A percentile compares a stretch with the other conserved stretches of the same genome.
These are phyloP conservation scores for Phytophthora litchii DNA, from an alignment of 352 stramenopile genomes.

Conservation along the genomic window DNA sequence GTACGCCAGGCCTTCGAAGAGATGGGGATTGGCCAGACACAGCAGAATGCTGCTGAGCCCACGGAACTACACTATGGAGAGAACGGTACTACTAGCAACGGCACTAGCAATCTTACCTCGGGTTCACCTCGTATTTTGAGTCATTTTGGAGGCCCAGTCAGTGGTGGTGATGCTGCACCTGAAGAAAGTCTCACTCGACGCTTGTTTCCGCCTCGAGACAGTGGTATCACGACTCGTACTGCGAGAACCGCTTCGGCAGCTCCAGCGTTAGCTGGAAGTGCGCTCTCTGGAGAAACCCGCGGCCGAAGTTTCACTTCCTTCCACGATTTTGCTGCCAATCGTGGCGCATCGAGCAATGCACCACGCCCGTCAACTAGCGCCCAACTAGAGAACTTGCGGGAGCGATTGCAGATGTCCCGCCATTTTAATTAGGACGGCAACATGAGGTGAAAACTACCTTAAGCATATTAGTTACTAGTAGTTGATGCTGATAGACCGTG, in stretches of 20 bases:
- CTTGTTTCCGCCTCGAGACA: slow-evolving; percentile 46
- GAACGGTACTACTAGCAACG: slow-evolving; percentile 14
- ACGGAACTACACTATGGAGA: slow-evolving; percentile 25
- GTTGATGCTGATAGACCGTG: no score
- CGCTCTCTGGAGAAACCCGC: slow-evolving; percentile 25
- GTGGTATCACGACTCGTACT: slow-evolving; percentile 13
- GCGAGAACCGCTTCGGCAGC: slow-evolving; percentile 26
- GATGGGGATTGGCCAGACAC: slow-evolving; percentile 39
- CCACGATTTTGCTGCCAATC: slow-evolving; percentile 43
- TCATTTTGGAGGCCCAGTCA: slow-evolving; percentile 23
- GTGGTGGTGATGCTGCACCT: slow-evolving; percentile 9
- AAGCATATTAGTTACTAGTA: background rate
- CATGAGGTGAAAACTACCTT: background rate
- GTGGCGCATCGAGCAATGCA: slow-evolving; percentile 20
- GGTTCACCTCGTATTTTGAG: slow-evolving; percentile 22
- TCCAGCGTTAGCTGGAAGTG: slow-evolving; percentile 18
- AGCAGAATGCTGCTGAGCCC: slow-evolving; percentile 27
- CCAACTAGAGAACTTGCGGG: slow-evolving; percentile 34
- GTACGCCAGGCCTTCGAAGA: slow-evolving; percentile 53
- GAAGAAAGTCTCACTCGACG: slow-evolving; percentile 51
- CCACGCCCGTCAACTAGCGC: slow-evolving; percentile 29
- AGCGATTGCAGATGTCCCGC: slow-evolving; percentile 41
- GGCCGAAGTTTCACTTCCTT: slow-evolving; percentile 59
- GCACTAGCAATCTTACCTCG: slow-evolving; percentile 21
- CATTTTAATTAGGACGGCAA: slow-evolving; percentile 29